Evolutionary conservation across 1,284 basidiomycete genomes (phyloP), one percentile per base, ranked within the genome.

Genomic region (Moniliella sp.): DNA sequence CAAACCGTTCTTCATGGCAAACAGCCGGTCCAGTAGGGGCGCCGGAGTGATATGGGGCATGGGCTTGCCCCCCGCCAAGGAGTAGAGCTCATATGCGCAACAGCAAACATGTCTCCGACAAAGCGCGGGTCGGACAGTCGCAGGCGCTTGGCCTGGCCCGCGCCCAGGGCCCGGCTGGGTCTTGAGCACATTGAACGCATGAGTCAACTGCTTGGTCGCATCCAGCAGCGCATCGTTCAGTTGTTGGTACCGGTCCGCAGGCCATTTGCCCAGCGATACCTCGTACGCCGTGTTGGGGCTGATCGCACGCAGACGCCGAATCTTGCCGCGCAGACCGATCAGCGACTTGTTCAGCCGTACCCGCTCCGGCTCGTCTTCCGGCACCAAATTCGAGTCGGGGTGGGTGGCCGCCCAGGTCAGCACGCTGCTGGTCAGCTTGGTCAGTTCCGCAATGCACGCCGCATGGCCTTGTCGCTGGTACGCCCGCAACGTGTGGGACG

Each of bases 31-130:
- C 0, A 82, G 63, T 2, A 84, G 65, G 0, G 80, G 80, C 42
- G 75, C 76, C 0, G 80, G 78, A 0, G 78, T 82, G 28, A 84
- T 77, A 50, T 86, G 81, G 0, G 81, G 81, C 12, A 86, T 62
- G 0, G 81, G 73, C 9, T 65, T 65, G 3, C 76, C 80, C 0
- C 74, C 75, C n/a, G 74, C 68, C 18, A 86, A 63, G 79, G 70
- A 0, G 62, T 57, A 0, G 62, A 57, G 58, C 62, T 42, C 52
- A 61, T 56, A 11, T 25, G 31, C 19, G 49, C 40, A 70, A 78
- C 35, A 14, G 30, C 21, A 17, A 48, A 37, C 27, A 39, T 32
- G 40, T 83, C 80, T 2, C 79, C 81, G 37, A 83, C 72, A 46
- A 84, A 84, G 40, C 75, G 70, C 0, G 76, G 69, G 53, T 84